Conservation (phyloP, 768 basidiomycete genomes). For the Omphalotus guepiniiformis region DNA sequence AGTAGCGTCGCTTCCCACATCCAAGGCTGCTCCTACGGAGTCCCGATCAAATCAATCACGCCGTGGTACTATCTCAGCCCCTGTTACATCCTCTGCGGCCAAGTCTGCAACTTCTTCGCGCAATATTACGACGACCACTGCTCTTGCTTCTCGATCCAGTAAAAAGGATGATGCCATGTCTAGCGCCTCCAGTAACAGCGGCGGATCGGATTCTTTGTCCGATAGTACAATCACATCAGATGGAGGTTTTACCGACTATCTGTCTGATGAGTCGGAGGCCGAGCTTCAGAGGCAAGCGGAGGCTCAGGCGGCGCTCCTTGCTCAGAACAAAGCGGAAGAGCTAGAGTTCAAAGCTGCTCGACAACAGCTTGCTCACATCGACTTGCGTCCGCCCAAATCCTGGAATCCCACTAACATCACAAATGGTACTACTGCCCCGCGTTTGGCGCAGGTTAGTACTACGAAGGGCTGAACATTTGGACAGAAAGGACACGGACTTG, state of each 20-base stretch:
- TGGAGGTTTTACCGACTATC: constrained; percentile 84
- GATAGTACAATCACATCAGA: constrained; percentile 82
- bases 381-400: constrained; percentile 69
- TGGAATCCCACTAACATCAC: constrained; percentile 59
- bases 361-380: constrained; percentile 70
- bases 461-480: constrained; percentile 1
- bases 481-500: not conserved
- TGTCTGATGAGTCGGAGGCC: constrained; percentile 90
- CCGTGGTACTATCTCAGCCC: constrained; percentile 15
- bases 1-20: constrained; percentile 36
- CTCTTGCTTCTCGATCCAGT: constrained; percentile 23
- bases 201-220: constrained; percentile 60
- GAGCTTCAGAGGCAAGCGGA: constrained; percentile 86
- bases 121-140: constrained; percentile 17
- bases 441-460: constrained; percentile 12
- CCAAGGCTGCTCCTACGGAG: constrained; percentile 28
- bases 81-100: constrained; percentile 4
- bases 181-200: constrained; percentile 57
- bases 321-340: constrained; percentile 79
- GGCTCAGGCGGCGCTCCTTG: constrained; percentile 67
- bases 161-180: constrained; percentile 33
- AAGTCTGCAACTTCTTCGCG: constrained; percentile 15
- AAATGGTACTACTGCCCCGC: constrained; percentile 19
- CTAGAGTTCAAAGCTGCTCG: constrained; percentile 78
- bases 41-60: not conserved